phyloP scores from a whole-genome alignment of 2,329 filamentous ascomycete species.

The Dactylellina drechsleri region DNA sequence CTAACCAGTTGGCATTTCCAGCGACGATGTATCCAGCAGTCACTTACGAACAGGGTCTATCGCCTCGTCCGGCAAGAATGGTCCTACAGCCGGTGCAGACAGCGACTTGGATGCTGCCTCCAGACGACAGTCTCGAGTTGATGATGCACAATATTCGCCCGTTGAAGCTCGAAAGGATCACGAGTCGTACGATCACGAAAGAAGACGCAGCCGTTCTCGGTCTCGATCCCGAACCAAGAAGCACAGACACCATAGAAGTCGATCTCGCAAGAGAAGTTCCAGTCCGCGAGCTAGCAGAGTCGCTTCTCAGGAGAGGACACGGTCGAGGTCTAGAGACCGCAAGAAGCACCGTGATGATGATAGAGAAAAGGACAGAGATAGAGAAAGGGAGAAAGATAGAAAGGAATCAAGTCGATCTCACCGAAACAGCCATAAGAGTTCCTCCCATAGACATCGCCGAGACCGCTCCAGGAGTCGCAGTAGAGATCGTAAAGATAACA shows the following conservation, averaged over 20 bases:
- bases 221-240: constrained; percentile 54
- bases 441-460: constrained; percentile 51
- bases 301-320: constrained; percentile 45
- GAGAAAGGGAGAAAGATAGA: constrained; percentile 53
- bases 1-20: constrained; percentile 18
- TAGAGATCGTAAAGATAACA: constrained; percentile 45
- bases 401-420: constrained; percentile 55
- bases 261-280: constrained; percentile 56
- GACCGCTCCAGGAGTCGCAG: constrained; percentile 50
- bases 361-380: constrained; percentile 56
- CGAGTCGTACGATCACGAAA: constrained; percentile 44
- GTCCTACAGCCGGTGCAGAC: constrained; percentile 21
- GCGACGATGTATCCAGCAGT: constrained; percentile 31
- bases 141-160: constrained; percentile 41
- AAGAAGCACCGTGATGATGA: constrained; percentile 46
- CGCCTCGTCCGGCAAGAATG: constrained; percentile 44
- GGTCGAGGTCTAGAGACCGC: constrained; percentile 44
- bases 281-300: constrained; percentile 38
- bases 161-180: constrained; percentile 47
- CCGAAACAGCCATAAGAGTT: constrained; percentile 55
- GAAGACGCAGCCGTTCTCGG: constrained; percentile 56
- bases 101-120: constrained; percentile 48
- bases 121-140: constrained; percentile 36
- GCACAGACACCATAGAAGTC: constrained; percentile 55
- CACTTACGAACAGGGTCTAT: constrained; percentile 46